Base-by-base conservation (phyloP, 1,139 yeast genomes). In the Kluyveromyces sp. region DNA sequence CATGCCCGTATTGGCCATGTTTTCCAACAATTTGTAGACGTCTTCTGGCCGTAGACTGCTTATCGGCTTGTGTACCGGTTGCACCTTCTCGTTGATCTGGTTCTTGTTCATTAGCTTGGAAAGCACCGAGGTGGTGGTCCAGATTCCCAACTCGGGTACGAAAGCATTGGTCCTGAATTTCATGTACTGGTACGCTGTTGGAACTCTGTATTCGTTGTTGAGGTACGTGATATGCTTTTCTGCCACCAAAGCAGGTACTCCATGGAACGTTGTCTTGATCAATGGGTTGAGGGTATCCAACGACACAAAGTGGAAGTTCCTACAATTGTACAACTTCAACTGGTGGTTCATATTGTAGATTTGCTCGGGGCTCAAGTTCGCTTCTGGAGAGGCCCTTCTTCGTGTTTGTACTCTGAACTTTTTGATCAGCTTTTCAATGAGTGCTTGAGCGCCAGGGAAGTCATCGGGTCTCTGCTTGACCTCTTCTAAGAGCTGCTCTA, bases 161-260 rank as follows among this genome's bases (percentile, higher is more conserved):
- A 54, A 62, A 1, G 49, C 53, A 25, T 53, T 52, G 3, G 53
- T 59, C 34, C 55, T 45, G 47, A 55, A 67, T 6, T 56, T 55
- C 10, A 59, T 52, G 50, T 57, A 63, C 1, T 57, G 48, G 60
- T 61, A 53, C 46, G 64, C 31, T 50, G 59, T 47, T 41, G 70
- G 57, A 48, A 74, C 60, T 44, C 53, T 53, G 50, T 75, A 76
- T 52, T 76, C 83, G 49, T 80, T 56, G 43, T 63, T 61, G 30
- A 80, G 59, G 0, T 76, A 60, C 2, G 53, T 50, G 26, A 64
- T 57, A 43, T 55, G 70, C 2, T 60, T 50, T 5, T 58, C 55
- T 0, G 87, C 86, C 26, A 79, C 71, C 42, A 64, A 68, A 0
- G 78, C 75, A 31, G 60, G 55, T 2, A 64, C 72, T 4, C 85